Evolutionary conservation across 768 basidiomycete species (phyloP), one percentile per base, ranked within the genome.

Genomic region (Sporobolomyces roseus): DNA sequence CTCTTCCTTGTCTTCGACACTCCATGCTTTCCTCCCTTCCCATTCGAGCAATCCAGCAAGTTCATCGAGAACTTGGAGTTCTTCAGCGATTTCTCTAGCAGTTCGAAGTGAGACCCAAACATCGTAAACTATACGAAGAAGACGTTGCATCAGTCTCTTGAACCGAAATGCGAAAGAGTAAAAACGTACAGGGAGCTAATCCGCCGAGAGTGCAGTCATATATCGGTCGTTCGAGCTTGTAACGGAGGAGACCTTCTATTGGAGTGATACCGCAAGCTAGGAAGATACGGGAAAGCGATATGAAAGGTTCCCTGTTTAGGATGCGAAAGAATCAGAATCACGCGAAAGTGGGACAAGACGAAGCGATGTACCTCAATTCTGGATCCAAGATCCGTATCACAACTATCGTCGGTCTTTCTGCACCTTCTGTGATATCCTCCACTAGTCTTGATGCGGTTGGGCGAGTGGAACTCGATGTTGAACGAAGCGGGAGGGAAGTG

Each of bases 291-390:
- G 48, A 38, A 32, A 72, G 58, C 6, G 71, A 68, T 16, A 72
- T 60, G 36, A 65, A 72, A 2, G 71, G 71, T 58, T 72, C 66
- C 35, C 71, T 72, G n/a, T n/a, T n/a, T n/a, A n/a, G n/a, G n/a
- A n/a, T n/a, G 53, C 38, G 33, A 43, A 27, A 43, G 38, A 58
- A 27, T 6, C 13, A 6, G 16, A n/a, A 19, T 41, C 32, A 10
- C 1, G 17, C 13, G 21, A 46, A 7, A 46, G 41, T 27, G 46
- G 10, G 43, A 35, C 35, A 16, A n/a, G 17, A 21, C 2, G 25
- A 13, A 14, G 41, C n/a, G 10, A 32, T 0, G 36, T 17, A 71
- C 70, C 61, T 36, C 9, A 21, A 50, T 27, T 64, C 70, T 1
- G 70, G 70, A 27, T 71, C 70, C 29, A 71, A 41, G 23, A 59